A percentile compares a stretch with the other conserved stretches of the same genome.
Evolutionary conservation across 192 early-diverging fungal genomes (phyloP).

Genomic region (Helicostylum pulchrum): DNA sequence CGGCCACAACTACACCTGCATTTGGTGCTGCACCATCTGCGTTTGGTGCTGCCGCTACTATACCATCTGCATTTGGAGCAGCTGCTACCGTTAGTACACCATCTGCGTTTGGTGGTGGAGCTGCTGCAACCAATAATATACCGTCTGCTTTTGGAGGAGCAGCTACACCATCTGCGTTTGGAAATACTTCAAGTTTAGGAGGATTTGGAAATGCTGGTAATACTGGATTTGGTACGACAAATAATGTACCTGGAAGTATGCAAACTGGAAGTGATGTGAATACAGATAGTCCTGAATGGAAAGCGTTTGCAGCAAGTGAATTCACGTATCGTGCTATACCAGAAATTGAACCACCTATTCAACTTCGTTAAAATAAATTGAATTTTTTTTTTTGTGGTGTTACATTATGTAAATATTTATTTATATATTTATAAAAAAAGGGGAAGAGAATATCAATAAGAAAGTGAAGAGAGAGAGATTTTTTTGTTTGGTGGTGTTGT

Average conservation of each 20-base stretch:
- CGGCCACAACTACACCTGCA: neutral
- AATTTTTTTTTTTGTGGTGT: neutral
- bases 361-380: constrained; percentile 29
- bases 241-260: neutral
- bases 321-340: constrained; percentile 41
- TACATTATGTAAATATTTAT: constrained; percentile 8
- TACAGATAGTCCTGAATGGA: neutral
- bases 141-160: constrained; percentile 13
- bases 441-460: neutral
- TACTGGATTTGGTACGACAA: neutral
- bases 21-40: constrained; percentile 12
- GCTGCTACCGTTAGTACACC: constrained; percentile 10
- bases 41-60: constrained; percentile 32
- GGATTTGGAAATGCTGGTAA: too few relatives aligned
- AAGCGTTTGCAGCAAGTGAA: constrained; percentile 31
- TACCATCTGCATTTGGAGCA: neutral
- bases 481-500: neutral
- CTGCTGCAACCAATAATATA: too few relatives aligned
- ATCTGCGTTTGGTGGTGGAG: constrained; percentile 5
- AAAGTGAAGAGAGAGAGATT: neutral
- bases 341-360: constrained; percentile 43
- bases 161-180: constrained; percentile 19
- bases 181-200: neutral
- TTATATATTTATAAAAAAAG: constrained; percentile 10
- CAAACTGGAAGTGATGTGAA: neutral